phyloP scores from a whole-genome alignment of 1,139 yeast species.

The Nakaseomyces glabratus region DNA sequence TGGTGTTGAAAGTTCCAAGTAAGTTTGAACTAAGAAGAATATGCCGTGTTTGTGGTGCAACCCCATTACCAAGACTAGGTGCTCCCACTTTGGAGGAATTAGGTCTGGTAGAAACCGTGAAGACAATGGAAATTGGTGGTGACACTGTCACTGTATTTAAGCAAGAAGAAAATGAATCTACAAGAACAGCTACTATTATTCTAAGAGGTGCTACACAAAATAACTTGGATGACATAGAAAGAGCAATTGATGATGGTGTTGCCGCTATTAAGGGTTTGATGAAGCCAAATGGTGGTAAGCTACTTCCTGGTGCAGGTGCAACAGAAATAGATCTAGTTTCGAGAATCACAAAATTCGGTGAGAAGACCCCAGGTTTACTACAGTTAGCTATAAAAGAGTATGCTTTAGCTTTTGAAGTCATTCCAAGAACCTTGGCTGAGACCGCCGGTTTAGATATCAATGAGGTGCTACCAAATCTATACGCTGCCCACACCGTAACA shows the following conservation, averaged over 20 bases:
- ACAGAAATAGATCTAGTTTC: slow-evolving; percentile 85
- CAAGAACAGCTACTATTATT: slow-evolving; percentile 85
- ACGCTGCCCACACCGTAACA: slow-evolving; percentile 62
- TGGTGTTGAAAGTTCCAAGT: slow-evolving; percentile 83
- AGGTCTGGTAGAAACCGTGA: slow-evolving; percentile 81
- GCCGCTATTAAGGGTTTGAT: slow-evolving; percentile 82
- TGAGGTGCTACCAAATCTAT: slow-evolving; percentile 76
- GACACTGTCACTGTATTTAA: slow-evolving; percentile 92
- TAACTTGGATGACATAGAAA: slow-evolving; percentile 84
- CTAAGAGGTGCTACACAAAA: slow-evolving; percentile 97
- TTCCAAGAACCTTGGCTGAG: slow-evolving; percentile 89
- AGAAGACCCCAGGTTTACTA: slow-evolving; percentile 82
- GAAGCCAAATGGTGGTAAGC: slow-evolving; percentile 54
- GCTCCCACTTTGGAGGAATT: slow-evolving; percentile 94
- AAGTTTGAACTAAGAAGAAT: slow-evolving; percentile 90
- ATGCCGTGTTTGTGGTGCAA: slow-evolving; percentile 95
- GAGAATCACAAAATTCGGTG: slow-evolving; percentile 75
- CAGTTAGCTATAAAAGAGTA: slow-evolving; percentile 91
- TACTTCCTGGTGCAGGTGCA: slow-evolving; percentile 96
- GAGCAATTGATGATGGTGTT: slow-evolving; percentile 97
- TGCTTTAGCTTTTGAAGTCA: slow-evolving; percentile 89
- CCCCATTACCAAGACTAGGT: slow-evolving; percentile 90
- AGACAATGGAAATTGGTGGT: slow-evolving; percentile 92
- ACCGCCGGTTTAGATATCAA: slow-evolving; percentile 90
- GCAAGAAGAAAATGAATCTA: slow-evolving; percentile 53